Conservation (phyloP, 352 stramenopile species). For the Hyaloperonospora arabidopsidis region DNA sequence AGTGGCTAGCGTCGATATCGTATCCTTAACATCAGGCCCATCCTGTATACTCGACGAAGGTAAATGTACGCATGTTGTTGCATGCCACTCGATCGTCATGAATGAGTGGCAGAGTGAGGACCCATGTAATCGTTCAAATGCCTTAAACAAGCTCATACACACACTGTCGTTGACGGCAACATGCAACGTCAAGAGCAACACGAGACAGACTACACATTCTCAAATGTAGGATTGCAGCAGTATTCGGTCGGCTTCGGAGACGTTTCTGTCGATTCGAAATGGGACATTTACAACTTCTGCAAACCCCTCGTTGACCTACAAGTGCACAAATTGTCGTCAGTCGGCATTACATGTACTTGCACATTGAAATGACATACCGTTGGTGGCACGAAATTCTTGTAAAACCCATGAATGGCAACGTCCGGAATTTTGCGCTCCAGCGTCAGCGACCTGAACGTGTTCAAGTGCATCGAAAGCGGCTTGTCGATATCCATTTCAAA, state of each 20-base stretch:
- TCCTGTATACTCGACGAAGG: too few relatives aligned
- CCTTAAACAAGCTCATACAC: too few relatives aligned
- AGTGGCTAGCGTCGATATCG: too few relatives aligned
- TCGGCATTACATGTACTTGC: conserved; percentile 9
- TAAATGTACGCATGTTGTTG: too few relatives aligned
- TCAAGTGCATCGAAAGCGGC: conserved; percentile 76
- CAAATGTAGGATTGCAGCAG: conserved; percentile 63
- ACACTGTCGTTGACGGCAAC: background rate
- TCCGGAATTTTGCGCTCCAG: conserved; percentile 70
- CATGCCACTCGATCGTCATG: too few relatives aligned
- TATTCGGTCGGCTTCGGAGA: conserved; percentile 29
- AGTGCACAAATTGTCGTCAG: conserved; percentile 4
- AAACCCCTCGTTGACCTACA: conserved; percentile 67
- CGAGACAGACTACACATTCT: conserved; percentile 5
- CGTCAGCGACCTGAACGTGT: conserved; percentile 72
- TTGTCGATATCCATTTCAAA: conserved; percentile 77
- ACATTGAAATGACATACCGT: conserved; percentile 17
- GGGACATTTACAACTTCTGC: conserved; percentile 55
- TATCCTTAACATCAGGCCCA: too few relatives aligned
- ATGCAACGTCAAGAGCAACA: background rate
- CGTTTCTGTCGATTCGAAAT: conserved; percentile 42
- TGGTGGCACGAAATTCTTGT: conserved; percentile 63
- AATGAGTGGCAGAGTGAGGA: too few relatives aligned
- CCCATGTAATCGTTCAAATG: too few relatives aligned
- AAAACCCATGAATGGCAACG: conserved; percentile 85